phyloP scores from a whole-genome alignment of 2,329 filamentous ascomycete genomes.

The Pseudocercospora crystallina region DNA sequence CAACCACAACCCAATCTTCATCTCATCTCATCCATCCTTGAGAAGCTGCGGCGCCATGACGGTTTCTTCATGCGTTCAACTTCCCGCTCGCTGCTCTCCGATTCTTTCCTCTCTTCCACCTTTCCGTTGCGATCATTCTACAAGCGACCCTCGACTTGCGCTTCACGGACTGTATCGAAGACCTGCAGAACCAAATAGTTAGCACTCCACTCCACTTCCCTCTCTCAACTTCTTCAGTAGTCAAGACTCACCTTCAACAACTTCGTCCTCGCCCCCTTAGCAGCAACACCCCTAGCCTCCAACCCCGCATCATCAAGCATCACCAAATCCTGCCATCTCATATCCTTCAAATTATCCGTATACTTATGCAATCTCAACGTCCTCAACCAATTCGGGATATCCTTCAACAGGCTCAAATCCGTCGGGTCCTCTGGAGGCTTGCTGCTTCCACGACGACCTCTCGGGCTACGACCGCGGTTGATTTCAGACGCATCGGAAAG shows the following conservation, averaged over 20 bases:
- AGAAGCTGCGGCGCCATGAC: too few relatives aligned
- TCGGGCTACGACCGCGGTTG: conserved; percentile 82
- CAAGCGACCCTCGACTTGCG: conserved; percentile 43
- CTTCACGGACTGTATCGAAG: conserved; percentile 87
- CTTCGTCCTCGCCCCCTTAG: conserved; percentile 89
- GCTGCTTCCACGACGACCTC: conserved; percentile 87
- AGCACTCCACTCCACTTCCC: background rate
- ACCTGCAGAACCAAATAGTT: conserved; percentile 55
- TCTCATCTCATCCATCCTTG: too few relatives aligned
- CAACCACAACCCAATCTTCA: too few relatives aligned
- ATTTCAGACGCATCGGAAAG: conserved; percentile 93
- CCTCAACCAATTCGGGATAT: conserved; percentile 94
- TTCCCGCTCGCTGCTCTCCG: too few relatives aligned
- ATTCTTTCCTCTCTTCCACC: too few relatives aligned
- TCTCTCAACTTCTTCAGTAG: too few relatives aligned
- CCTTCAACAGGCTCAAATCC: conserved; percentile 82
- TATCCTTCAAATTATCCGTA: conserved; percentile 94
- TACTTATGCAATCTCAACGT: conserved; percentile 97
- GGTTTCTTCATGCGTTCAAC: too few relatives aligned
- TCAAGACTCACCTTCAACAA: conserved; percentile 77
- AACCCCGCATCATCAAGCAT: conserved; percentile 90
- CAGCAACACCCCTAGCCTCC: conserved; percentile 91
- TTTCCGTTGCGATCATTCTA: conserved; percentile 4
- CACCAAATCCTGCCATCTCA: conserved; percentile 92
- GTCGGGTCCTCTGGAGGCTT: conserved; percentile 98